Base-by-base conservation (phyloP, 805 yeast species). In the Tetrapisispora namnaoensis region DNA sequence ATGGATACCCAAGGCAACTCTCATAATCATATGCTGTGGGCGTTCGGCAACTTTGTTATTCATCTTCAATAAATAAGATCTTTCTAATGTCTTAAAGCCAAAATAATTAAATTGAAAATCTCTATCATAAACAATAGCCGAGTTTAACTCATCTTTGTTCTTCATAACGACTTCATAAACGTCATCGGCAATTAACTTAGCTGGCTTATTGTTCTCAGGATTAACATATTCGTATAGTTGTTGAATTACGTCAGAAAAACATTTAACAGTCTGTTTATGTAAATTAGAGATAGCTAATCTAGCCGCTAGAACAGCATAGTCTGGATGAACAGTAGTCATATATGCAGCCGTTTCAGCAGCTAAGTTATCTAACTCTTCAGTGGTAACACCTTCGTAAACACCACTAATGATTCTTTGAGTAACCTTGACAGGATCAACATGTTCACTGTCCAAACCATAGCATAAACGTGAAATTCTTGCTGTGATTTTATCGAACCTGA, bases 281-380 rank as follows among this genome's bases (percentile, higher is more conserved):
- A 91, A 74, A 67, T 87, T 86, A 41, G 95, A 83, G 43, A 91
- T 82, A 27, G 96, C 96, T 50, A 91, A 81, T 69, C 98, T 80
- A 22, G 97, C 97, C 48, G 96, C 96, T 57, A 89, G 75, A 39
- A 80, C 80, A 32, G 96, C 95, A 60, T 91, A 90, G 70, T 91
- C 97, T n/a, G 97, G 97, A 67, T 91, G 98, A 53, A 85, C 79
- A 16, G 96, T 90, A 49, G 96, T 87, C 95, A 91, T 84, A 59
- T 83, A 84, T 39, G 97, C 96, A 46, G 95, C 91, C 34, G 96
- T 87, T 70, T 91, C 98, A 40, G 97, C 96, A 40, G 96, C 88
- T 42, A 82, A 70, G 57, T 79, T 78, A 55, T 80, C 86, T 48
- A 83, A 71, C 66, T 89, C 96, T 50, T 80, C 76, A 49, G 96